phyloP scores from a whole-genome alignment of 306 rosid genomes.

The Myrica gale region DNA sequence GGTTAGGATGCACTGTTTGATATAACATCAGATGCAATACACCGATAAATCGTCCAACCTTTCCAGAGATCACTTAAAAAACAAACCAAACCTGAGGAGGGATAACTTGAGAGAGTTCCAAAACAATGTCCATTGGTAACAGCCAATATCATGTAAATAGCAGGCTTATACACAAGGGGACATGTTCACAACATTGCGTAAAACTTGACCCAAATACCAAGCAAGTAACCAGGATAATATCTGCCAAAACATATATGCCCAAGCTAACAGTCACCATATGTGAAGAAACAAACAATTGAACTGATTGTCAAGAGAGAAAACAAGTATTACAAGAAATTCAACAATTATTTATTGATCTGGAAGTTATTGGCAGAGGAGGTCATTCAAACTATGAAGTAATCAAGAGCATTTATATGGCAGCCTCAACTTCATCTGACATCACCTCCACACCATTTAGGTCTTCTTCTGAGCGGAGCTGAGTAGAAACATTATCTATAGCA shows the following conservation, averaged over 20 bases:
- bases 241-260: background rate
- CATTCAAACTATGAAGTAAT: conserved; percentile 9
- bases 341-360: conserved; percentile 39
- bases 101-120: background rate
- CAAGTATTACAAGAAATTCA: conserved; percentile 34
- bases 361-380: conserved; percentile 18
- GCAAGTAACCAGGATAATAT: conserved; percentile 2
- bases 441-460: conserved; percentile 62
- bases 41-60: background rate
- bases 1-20: background rate
- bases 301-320: conserved; percentile 33
- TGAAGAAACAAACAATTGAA: conserved; percentile 23
- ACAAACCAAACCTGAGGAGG: background rate
- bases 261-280: background rate
- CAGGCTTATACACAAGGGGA: conserved; percentile 24
- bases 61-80: conserved; percentile 13
- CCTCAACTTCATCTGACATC: conserved; percentile 72
- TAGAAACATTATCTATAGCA: conserved; percentile 90
- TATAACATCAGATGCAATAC: background rate
- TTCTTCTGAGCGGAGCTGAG: conserved; percentile 66
- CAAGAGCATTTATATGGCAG: conserved; percentile 47
- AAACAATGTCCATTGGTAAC: background rate
- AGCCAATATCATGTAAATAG: conserved; percentile 13
- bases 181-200: background rate
- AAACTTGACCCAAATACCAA: conserved; percentile 5